Evolutionary conservation across 108 stramenopile genomes (phyloP), one percentile per base, ranked within the genome.

Genomic region (Epithemia pelagica): DNA sequence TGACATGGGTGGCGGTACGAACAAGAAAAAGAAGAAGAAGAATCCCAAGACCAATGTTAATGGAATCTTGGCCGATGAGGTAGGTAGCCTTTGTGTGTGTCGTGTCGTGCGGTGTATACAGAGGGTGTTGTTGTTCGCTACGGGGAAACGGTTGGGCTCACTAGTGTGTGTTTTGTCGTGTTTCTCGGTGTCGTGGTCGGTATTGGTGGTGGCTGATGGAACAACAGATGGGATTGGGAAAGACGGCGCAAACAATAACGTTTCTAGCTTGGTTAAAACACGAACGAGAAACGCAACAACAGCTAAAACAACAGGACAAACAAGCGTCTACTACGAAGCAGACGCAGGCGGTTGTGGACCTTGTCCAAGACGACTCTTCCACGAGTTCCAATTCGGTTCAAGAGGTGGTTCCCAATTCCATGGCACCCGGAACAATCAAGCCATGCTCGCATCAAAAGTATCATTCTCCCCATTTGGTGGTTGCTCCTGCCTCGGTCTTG

Each of bases 221-320:
- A n/a, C n/a, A n/a, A n/a, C 30, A 59, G 30, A 55, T 58, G 54
- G 68, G 73, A 23, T 37, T 73, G 72, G 82, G 85, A 0, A 97
- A 97, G 78, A 99, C 98, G 5, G 84, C 95, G 2, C 98, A 99
- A 79, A 97, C 96, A 15, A 97, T 99, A 69, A 86, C 95, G 8
- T 93, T 97, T 62, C 68, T 98, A 26, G 90, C 91, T 15, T 94
- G 90, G 84, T 65, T 91, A 18, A 88, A 93, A 62, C 69, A 87
- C 15, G 10, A 46, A 46, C 37, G 37, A 46, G 66, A 68, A 46
- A 46, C 5, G 15, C 15, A 46, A 46, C n/a, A 67, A 58, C 31
- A 27, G 31, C n/a, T 25, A 26, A 55, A 32, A 28, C 32, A 0
- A 61, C 61, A 33, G 60, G 28, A 55, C 59, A 72, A 31, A 64